Base-by-base conservation (phyloP, 768 basidiomycete genomes). In the Myochromella boudieri region DNA sequence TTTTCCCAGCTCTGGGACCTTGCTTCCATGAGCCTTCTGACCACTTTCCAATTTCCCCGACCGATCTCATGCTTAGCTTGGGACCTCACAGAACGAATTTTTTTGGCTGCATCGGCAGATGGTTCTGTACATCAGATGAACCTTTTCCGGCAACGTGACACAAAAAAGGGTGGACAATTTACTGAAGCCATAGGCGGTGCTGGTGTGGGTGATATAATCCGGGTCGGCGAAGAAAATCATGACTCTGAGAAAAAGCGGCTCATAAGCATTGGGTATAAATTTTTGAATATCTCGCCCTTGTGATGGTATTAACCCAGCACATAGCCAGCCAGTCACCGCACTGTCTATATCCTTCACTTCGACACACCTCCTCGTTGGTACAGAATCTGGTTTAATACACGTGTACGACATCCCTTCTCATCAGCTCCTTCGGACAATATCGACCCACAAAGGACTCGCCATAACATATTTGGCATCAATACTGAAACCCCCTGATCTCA, bases 351-450 rank as follows among this genome's bases (percentile, higher is more conserved):
- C 95, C 0, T 57, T 89, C 20, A 88, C 87, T 9, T 80, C 83
- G 0, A 78, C 90, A 2, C 75, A 87, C 33, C 80, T 99, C 9
- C 66, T 98, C n/a, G 81, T 82, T 25, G 94, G 95, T 17, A 95
- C 92, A 0, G 63, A 77, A 2, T 64, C 76, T 1, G 92, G 92
- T 2, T 61, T 81, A 10, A 78, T 97, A 40, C 78, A 91, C 47
- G 64, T 93, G 29, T 92, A 94, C 62, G 90, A 97, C 52, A 78
- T 95, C 24, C 82, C 91, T 1, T 95, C 95, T 0, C 91, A 94
- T 59, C 95, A 98, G 61, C 81, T 84, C 22, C 70, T 97, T 21
- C 87, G 94, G 37, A 86, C 87, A 21, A 82, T 97, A 54, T 77
- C 80, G 14, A 74, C 84, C 0, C 86, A 81, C 62, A 86, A 82